Conservation (phyloP, 805 yeast species). For the Kodamaea kakaduensis region DNA sequence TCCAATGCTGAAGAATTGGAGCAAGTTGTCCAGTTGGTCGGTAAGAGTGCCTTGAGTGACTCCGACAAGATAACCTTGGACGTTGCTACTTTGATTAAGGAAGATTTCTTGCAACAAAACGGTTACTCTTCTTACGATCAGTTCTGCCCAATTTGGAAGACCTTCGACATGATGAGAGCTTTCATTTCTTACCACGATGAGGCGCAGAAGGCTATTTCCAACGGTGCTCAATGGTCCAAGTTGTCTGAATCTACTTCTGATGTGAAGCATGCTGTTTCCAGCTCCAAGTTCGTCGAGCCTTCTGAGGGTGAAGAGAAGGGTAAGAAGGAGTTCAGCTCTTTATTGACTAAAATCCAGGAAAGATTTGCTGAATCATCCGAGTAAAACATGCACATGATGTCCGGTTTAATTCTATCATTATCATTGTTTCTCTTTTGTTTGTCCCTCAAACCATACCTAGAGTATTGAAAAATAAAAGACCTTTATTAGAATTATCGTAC, state of each 20-base stretch:
- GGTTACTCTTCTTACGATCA: conserved; percentile 98
- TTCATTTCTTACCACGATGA: conserved; percentile 90
- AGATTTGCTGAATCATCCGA: conserved; percentile 95
- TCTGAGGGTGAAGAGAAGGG: conserved; percentile 81
- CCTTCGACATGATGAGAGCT: conserved; percentile 95
- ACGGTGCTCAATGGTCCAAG: conserved; percentile 94
- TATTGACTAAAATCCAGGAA: conserved; percentile 74
- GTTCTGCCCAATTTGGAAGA: conserved; percentile 99
- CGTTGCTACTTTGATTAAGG: conserved; percentile 86
- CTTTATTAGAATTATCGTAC: too few species aligned
- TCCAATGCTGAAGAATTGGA: conserved; percentile 98
- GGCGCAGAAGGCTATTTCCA: conserved; percentile 93
- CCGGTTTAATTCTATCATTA: conserved; percentile 12
- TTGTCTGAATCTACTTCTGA: conserved; percentile 85
- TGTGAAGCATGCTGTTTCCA: conserved; percentile 88
- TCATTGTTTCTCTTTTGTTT: conserved; percentile 11
- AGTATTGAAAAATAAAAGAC: conserved; percentile 1
- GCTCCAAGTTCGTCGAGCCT: conserved; percentile 96
- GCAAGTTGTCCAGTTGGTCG: conserved; percentile 98
- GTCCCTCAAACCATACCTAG: conserved; percentile 3
- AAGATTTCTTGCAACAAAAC: conserved; percentile 98
- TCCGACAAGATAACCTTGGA: conserved; percentile 95
- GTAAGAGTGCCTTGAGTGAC: conserved; percentile 96
- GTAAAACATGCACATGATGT: conserved; percentile 31
- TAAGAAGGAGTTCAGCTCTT: conserved; percentile 69